phyloP scores from a whole-genome alignment of 2,329 filamentous ascomycete genomes.

The Emericellopsis atlantica region DNA sequence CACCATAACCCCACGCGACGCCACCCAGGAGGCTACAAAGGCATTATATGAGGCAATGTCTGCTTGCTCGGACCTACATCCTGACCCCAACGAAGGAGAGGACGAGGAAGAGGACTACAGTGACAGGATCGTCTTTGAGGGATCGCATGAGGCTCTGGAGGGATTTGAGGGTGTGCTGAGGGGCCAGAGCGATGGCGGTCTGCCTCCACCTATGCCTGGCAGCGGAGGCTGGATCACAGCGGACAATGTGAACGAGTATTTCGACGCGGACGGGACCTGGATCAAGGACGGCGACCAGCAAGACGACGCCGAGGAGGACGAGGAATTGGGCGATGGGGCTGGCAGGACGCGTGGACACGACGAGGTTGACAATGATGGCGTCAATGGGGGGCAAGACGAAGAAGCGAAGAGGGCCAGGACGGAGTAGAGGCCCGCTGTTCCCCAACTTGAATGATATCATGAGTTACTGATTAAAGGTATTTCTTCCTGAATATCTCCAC shows the following conservation, averaged over 20 bases:
- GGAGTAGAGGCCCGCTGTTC: conserved; percentile 15
- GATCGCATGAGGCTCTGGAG: conserved; percentile 36
- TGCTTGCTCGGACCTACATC: conserved; percentile 63
- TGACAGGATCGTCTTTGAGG: conserved; percentile 45
- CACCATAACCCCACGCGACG: conserved; percentile 43
- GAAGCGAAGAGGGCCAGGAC: conserved; percentile 33
- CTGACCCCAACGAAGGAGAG: conserved; percentile 51
- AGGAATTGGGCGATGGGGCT: conserved; percentile 50
- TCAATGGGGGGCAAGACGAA: conserved; percentile 24
- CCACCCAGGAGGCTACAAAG: conserved; percentile 8
- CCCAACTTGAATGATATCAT: too few species aligned
- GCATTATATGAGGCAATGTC: conserved; percentile 58
- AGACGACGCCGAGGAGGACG: conserved; percentile 21
- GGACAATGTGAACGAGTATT: conserved; percentile 77
- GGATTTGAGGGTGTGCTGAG: conserved; percentile 42
- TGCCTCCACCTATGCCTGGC: conserved; percentile 58
- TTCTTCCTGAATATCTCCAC: background rate
- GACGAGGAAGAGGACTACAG: conserved; percentile 44
- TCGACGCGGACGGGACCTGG: conserved; percentile 73
- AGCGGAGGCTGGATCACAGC: conserved; percentile 81
- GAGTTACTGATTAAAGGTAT: background rate
- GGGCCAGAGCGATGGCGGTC: conserved; percentile 31
- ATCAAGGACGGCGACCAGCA: conserved; percentile 28
- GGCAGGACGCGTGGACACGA: conserved; percentile 42
- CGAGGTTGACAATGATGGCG: conserved; percentile 36